Evolutionary conservation across 2,329 filamentous ascomycete genomes (phyloP), one percentile per base, ranked within the genome.

Genomic region (Beauveria sp.): DNA sequence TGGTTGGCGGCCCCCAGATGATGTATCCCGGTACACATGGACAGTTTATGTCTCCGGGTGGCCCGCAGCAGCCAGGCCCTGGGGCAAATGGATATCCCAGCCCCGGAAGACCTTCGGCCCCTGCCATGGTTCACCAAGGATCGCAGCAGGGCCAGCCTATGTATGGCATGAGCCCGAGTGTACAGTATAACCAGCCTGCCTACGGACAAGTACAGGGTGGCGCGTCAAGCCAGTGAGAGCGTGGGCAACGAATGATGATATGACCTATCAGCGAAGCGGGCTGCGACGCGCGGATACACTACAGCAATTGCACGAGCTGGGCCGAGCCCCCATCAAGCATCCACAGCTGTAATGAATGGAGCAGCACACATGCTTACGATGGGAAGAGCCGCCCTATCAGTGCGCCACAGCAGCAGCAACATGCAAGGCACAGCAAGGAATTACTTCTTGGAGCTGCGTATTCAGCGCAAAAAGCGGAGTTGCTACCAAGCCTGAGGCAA

Each of bases 121-220:
- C 91, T 2, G 91, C 96, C 87, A 98, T 98, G 93, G 90, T 88
- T 69, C 93, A 93, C 67, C 91, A 96, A 76, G 91, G 91, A 61
- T 97, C 93, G 31, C 93, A 97, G 70, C 93, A 96, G 73, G 92
- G 93, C 46, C 91, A 96, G 71, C 86, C 78, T 69, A 85, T 80
- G 76, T 93, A 83, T 79, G 89, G 84, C 65, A 90, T 93, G 87
- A 89, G 87, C 69, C 88, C 88, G 49, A 87, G 81, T 59, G 82
- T 88, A 74, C 88, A 88, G 70, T 90, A 88, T 70, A 88, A 87
- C 69, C 89, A 91, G 71, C 88, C 89, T 43, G 84, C 86, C 59
- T 92, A 88, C 74, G 79, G 81, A 63, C 84, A 85, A 38, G 89
- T 89, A 67, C 89, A 89, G 66, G 83, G 84, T 52, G 73, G 58